Percentiles rank a stretch among this genome's conserved stretches.
These are phyloP conservation scores for Pistacia vera DNA, from an alignment of 345 rosid genomes.

Conservation along the genomic window DNA sequence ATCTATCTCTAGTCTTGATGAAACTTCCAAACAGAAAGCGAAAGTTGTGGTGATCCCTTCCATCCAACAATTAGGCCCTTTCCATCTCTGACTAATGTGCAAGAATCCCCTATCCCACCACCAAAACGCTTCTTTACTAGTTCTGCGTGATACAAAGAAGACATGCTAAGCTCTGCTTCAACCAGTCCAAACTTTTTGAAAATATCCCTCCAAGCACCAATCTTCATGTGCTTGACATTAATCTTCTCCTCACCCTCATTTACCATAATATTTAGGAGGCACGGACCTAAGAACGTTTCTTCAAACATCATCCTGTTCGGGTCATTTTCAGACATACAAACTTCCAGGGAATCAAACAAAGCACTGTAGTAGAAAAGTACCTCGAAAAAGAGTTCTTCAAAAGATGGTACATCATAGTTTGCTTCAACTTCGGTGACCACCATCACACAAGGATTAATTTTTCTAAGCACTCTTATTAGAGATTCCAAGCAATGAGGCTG, in stretches of 20 bases:
- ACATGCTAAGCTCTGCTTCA: slow-evolving; percentile 43
- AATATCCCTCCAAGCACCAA: slow-evolving; percentile 50
- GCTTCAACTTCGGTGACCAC: slow-evolving; percentile 47
- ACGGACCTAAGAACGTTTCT: not conserved
- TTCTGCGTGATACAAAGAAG: slow-evolving; percentile 40
- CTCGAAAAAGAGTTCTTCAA: slow-evolving; percentile 46
- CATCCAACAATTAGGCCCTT: slow-evolving; percentile 43
- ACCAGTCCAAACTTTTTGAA: slow-evolving; percentile 38
- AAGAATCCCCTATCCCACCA: slow-evolving; percentile 27
- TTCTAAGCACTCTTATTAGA: slow-evolving; percentile 35
- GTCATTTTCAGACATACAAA: slow-evolving; percentile 30
- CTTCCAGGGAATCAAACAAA: slow-evolving; percentile 41
- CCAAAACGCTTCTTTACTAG: slow-evolving; percentile 28
- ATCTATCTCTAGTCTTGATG: no score
- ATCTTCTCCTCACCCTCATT: slow-evolving; percentile 45
- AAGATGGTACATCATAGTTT: slow-evolving; percentile 42
- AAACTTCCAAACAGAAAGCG: slow-evolving; percentile 53
- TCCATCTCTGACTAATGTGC: slow-evolving; percentile 40
- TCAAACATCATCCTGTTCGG: slow-evolving; percentile 28
- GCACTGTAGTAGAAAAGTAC: slow-evolving; percentile 43
- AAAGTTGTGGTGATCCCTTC: slow-evolving; percentile 49
- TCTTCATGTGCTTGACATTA: slow-evolving; percentile 29
- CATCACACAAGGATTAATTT: slow-evolving; percentile 39
- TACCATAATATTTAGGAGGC: slow-evolving; percentile 23
- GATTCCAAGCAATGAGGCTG: slow-evolving; percentile 33